These are phyloP conservation scores for Cystobasidium pallidum DNA, from an alignment of 1,284 basidiomycete species.

Conservation along the genomic window DNA sequence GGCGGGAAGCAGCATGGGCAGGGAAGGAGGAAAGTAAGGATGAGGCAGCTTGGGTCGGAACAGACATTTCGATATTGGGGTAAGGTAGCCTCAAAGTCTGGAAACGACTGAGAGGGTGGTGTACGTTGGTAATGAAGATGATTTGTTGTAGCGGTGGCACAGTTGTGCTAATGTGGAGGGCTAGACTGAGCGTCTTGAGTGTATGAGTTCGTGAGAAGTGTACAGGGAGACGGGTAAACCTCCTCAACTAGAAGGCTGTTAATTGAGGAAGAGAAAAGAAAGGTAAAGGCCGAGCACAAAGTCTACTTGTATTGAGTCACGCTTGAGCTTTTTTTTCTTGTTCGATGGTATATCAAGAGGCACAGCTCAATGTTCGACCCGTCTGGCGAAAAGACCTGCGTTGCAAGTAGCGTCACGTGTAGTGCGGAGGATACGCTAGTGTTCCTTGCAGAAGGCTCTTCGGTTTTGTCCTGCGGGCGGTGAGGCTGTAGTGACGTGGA, in stretches of 20 bases:
- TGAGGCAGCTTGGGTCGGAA: neutral
- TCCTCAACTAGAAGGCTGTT: neutral
- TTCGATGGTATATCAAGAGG: neutral
- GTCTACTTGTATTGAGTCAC: neutral
- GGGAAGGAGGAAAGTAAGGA: neutral
- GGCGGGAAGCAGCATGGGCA: neutral
- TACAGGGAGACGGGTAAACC: too few species aligned
- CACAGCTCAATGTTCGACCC: neutral
- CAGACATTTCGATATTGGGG: neutral
- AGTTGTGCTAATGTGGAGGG: constrained; percentile 20
- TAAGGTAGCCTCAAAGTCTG: too few species aligned
- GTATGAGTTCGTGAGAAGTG: too few species aligned
- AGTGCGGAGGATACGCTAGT: too few species aligned
- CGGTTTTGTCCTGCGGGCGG: too few species aligned
- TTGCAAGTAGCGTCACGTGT: too few species aligned
- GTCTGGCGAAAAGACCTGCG: neutral
- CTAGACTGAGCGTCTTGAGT: too few species aligned
- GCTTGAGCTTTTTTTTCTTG: neutral
- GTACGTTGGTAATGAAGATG: neutral
- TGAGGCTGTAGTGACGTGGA: too few species aligned
- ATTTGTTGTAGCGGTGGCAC: neutral
- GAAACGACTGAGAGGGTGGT: neutral
- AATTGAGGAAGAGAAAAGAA: neutral
- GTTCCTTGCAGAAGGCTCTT: too few species aligned
- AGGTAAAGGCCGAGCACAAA: neutral